These are phyloP conservation scores for Sorghum bicolor DNA, from an alignment of 176 grass and related monocot species.

Conservation along the genomic window Sorghum_bicolor_NCBIv3 NC_012877.2:61317001-61317500, in stretches of 20 bases:
- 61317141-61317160: neutral
- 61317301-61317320: neutral
- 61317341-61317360: neutral
- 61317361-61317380: neutral
- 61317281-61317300: neutral
- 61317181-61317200: neutral
- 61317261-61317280: neutral
- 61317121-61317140: neutral
- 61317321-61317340: neutral
- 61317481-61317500: neutral
- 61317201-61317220: neutral
- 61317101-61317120: neutral
- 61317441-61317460: neutral
- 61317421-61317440: neutral
- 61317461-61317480: neutral
- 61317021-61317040: conserved; percentile 31
- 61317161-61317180: neutral
- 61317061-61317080: neutral
- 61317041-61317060: conserved; percentile 31
- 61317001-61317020: conserved; percentile 27
- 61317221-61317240: neutral
- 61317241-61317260: neutral
- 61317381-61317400: neutral
- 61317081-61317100: neutral
- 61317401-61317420: neutral